Base-by-base conservation (phyloP, 495 filamentous ascomycete genomes). In the Cladorrhinum samala region DNA sequence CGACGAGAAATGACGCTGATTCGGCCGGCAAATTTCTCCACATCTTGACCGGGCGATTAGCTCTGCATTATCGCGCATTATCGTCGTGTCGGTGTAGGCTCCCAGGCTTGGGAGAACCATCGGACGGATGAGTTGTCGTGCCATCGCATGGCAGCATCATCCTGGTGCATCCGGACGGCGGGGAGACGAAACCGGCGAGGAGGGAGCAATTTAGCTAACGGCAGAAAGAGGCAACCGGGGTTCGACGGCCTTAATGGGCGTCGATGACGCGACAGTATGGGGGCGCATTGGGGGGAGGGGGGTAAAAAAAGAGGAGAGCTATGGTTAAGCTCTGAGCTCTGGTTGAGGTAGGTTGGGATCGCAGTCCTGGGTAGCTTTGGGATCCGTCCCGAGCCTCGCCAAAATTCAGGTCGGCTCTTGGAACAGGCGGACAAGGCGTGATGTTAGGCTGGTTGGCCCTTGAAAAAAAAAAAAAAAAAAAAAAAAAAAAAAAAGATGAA, bases 31-130 rank as follows among this genome's bases (percentile, higher is more conserved):
- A 39, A 49, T 17, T 49, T 42, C 49, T 60, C 64, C 64, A 59
- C 59, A 55, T 42, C 50, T 47, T 50, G 59, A 67, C 62, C 64
- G 64, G 62, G 60, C 46, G 47, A 42, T 55, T 63, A 55, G 63
- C 53, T 46, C 50, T 64, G 62, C 64, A 64, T 67, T 46, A 57
- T 54, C 53, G 49, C 60, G 62, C 62, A 60, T 67, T 60, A 50
- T 63, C 59, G 45, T 54, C 24, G 54, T 45, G 42, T n/a, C 5
- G 19, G 18, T 9, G 18, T 45, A 9, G 11, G 14, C 9, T 13
- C 9, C 13, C 59, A 63, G 59, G 64, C 61, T 65, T 59, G 64
- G n/a, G n/a, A 55, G 54, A 50, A 33, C 33, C 23, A 36, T 52
- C 38, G 55, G 49, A 42, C 41, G 46, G 37, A 48, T 65, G 59